Percentiles rank a stretch among this genome's conserved stretches.
phyloP scores from a whole-genome alignment of 2,329 filamentous ascomycete genomes.

The Elsinoe ampelina region DNA sequence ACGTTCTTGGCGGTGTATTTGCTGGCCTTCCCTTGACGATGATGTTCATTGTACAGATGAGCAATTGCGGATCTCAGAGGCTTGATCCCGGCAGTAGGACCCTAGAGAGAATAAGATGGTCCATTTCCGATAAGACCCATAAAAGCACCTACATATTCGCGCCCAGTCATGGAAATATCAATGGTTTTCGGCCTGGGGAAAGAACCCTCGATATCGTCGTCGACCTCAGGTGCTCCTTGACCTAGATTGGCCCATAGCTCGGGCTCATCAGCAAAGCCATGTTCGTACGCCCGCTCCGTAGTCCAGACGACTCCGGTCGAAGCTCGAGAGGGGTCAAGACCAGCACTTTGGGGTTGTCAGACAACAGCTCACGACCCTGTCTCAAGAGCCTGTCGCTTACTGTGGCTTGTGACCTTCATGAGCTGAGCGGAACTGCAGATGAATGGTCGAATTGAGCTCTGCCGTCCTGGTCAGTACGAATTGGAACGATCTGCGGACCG shows the following conservation, averaged over 20 bases:
- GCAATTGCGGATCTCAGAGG: constrained; percentile 82
- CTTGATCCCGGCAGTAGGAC: constrained; percentile 89
- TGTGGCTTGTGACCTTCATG: constrained; percentile 70
- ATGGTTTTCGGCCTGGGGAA: constrained; percentile 73
- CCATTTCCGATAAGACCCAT: too few species aligned
- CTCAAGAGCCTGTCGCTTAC: constrained; percentile 57
- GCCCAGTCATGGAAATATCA: constrained; percentile 64
- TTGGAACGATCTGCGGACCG: background rate
- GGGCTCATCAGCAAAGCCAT: constrained; percentile 75
- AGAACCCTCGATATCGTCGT: constrained; percentile 74
- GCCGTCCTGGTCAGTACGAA: constrained; percentile 11
- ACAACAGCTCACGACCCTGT: constrained; percentile 22
- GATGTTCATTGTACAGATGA: constrained; percentile 84
- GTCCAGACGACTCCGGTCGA: constrained; percentile 95
- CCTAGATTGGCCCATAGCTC: constrained; percentile 85
- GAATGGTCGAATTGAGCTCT: constrained; percentile 77
- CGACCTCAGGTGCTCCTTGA: constrained; percentile 87
- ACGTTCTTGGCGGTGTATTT: constrained; percentile 98
- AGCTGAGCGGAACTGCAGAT: constrained; percentile 78
- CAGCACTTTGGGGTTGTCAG: constrained; percentile 70
- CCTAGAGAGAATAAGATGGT: constrained; percentile 4
- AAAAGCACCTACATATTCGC: constrained; percentile 60
- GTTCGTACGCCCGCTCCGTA: constrained; percentile 76
- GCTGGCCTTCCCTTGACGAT: constrained; percentile 75
- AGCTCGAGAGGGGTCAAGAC: constrained; percentile 76